Base-by-base conservation (phyloP, 371 early-diverging fungal genomes). In the Saksenaea oblongispora region DNA sequence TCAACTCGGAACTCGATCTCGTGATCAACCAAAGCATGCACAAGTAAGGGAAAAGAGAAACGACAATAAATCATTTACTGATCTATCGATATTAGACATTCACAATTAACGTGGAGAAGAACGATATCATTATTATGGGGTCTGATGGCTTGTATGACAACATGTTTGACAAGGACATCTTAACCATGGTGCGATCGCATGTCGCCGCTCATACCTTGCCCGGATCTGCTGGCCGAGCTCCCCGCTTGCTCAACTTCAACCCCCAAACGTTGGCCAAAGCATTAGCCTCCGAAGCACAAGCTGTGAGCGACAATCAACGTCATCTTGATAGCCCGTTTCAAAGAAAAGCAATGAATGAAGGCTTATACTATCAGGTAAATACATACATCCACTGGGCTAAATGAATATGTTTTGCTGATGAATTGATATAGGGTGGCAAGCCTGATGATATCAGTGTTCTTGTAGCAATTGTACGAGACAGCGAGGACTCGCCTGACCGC, bases 101-200 rank as follows among this genome's bases (percentile, higher is more conserved):
- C 64, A 78, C 75, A 2, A 81, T 97, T 13, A 90, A 91, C 63
- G 87, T 92, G 26, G 82, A 89, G 62, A 80, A 83, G 59, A 88
- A 89, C 13, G 93, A 92, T 64, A 83, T 92, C 54, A 78, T 92
- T 5, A 79, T 92, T 26, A 66, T 92, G 60, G 93, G 87, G 11
- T 84, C 89, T 1, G 93, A 92, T 68, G 91, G 93, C 4, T 70
- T 92, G 31, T 92, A 88, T 72, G 93, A 92, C 73, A 92, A 91
- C 62, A 68, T 92, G 54, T 92, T 86, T 76, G 93, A 91, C 59
- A 88, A 91, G 31, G 93, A 92, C 65, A 89, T 92, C 65, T 64
- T 91, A 27, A 88, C 89, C 26, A 86, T 84, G 39, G 84, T 93
- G 35, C 79, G 73, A 71, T 75, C 72, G 85, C 78, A 67, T 71